Percentiles rank a stretch among this genome's conserved stretches.
Conservation (phyloP, 768 basidiomycete species). For the Fistulinella prunicolor region DNA sequence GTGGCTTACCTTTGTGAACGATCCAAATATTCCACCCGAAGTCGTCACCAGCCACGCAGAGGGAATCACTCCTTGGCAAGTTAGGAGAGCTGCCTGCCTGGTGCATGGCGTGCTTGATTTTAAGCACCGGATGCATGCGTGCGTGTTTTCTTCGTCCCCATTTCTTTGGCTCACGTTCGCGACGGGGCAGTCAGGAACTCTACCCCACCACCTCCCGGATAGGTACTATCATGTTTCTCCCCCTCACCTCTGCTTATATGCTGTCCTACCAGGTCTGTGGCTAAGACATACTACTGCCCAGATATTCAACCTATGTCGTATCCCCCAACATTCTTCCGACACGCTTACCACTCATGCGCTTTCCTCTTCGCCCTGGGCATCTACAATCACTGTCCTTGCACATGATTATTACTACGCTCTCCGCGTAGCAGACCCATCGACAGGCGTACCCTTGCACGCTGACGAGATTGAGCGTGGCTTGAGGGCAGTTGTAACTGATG, state of each 20-base stretch:
- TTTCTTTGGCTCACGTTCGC: constrained; percentile 6
- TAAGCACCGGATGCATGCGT: constrained; percentile 65
- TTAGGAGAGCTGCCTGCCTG: constrained; percentile 82
- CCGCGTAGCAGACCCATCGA: constrained; percentile 46
- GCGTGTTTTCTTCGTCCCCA: constrained; percentile 24
- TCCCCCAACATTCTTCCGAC: constrained; percentile 70
- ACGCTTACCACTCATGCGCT: constrained; percentile 45
- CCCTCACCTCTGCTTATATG: background rate
- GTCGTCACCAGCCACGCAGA: constrained; percentile 26
- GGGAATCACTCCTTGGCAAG: constrained; percentile 76
- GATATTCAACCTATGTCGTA: constrained; percentile 76
- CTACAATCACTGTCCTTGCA: constrained; percentile 64
- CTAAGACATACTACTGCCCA: constrained; percentile 52
- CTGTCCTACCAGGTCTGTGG: constrained; percentile 52
- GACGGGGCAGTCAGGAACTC: constrained; percentile 54
- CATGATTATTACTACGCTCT: constrained; percentile 81
- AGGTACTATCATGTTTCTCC: constrained; percentile 38
- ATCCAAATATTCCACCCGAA: constrained; percentile 53
- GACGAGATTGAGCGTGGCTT: constrained; percentile 46
- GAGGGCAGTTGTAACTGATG: constrained; percentile 53
- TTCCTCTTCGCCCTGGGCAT: constrained; percentile 39
- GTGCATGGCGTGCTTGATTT: constrained; percentile 69
- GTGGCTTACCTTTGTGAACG: constrained; percentile 88
- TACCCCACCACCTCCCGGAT: constrained; percentile 70
- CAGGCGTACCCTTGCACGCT: constrained; percentile 31